phyloP scores from a whole-genome alignment of 495 filamentous ascomycete species.

The Penicillium daleae region DNA sequence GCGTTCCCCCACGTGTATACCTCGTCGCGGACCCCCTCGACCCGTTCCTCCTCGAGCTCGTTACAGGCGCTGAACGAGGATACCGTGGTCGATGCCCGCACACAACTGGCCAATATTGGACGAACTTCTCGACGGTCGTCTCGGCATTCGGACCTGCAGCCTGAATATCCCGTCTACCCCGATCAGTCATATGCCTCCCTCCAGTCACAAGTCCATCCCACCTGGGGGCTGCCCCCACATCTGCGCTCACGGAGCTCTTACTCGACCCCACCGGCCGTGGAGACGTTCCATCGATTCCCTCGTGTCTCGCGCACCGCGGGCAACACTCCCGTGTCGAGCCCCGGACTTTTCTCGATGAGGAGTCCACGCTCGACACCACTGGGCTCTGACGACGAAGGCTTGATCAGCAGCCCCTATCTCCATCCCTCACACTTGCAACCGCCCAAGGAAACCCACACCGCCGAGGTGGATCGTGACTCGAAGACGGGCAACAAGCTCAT shows the following conservation, averaged over 20 bases:
- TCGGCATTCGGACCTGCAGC: conserved; percentile 33
- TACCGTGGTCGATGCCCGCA: conserved; percentile 46
- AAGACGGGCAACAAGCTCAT: conserved; percentile 91
- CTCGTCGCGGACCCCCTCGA: conserved; percentile 45
- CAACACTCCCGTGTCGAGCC: conserved; percentile 70
- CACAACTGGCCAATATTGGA: conserved; percentile 35
- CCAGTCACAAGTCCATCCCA: conserved; percentile 53
- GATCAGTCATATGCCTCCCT: conserved; percentile 57
- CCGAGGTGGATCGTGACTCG: conserved; percentile 83
- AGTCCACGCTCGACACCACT: conserved; percentile 51
- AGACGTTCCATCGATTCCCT: conserved; percentile 38
- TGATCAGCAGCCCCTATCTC: conserved; percentile 58
- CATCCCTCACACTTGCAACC: conserved; percentile 68
- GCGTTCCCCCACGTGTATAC: conserved; percentile 44
- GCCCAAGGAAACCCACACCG: conserved; percentile 77
- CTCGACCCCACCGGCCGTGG: conserved; percentile 33
- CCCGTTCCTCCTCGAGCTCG: conserved; percentile 51
- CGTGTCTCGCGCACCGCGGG: conserved; percentile 54
- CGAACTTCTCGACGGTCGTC: conserved; percentile 36
- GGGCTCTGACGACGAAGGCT: conserved; percentile 52
- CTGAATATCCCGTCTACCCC: conserved; percentile 55
- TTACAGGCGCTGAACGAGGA: conserved; percentile 52
- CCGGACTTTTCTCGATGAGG: conserved; percentile 62
- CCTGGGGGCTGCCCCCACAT: conserved; percentile 41
- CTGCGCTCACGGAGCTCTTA: conserved; percentile 41